Conservation (phyloP, 768 basidiomycete genomes). For the Lactarius hengduanensis region DNA sequence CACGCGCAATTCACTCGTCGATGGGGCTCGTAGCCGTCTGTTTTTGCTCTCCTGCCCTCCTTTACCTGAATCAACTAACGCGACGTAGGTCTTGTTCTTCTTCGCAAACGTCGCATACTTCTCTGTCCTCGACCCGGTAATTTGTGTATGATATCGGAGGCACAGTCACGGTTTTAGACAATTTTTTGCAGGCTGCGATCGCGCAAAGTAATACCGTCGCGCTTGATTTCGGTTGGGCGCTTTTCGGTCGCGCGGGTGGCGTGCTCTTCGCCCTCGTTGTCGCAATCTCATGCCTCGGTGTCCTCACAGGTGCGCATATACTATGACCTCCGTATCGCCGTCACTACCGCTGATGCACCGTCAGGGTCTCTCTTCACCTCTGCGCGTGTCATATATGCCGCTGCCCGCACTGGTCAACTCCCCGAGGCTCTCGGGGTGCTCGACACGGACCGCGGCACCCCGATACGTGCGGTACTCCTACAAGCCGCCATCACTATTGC, state of each 20-base stretch:
- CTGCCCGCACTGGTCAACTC: conserved; percentile 9
- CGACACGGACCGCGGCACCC: conserved; percentile 5
- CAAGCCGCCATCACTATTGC: conserved; percentile 5
- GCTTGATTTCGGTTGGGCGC: conserved; percentile 18
- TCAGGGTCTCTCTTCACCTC: conserved; percentile 14
- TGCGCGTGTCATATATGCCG: conserved; percentile 14
- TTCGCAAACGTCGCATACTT: conserved; percentile 15
- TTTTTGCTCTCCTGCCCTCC: not conserved
- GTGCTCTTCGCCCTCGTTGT: conserved; percentile 12
- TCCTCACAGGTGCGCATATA: conserved; percentile 7
- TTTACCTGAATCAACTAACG: not conserved
- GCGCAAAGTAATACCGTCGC: conserved; percentile 17
- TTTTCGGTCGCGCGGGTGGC: conserved; percentile 17
- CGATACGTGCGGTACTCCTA: conserved; percentile 8
- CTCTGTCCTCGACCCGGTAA: conserved; percentile 19
- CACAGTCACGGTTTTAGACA: not conserved
- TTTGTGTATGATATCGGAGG: not conserved
- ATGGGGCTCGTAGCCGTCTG: conserved; percentile 18
- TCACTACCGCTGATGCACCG: not conserved
- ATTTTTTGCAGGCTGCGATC: not conserved
- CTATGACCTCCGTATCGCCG: not conserved
- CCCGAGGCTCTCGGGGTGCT: conserved; percentile 9
- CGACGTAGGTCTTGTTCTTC: conserved; percentile 10
- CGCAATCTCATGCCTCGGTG: conserved; percentile 12
- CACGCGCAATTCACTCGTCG: conserved; percentile 14